These are phyloP conservation scores for Metarhizium rileyi DNA, from an alignment of 2,329 filamentous ascomycete genomes.

Conservation along the genomic window DNA sequence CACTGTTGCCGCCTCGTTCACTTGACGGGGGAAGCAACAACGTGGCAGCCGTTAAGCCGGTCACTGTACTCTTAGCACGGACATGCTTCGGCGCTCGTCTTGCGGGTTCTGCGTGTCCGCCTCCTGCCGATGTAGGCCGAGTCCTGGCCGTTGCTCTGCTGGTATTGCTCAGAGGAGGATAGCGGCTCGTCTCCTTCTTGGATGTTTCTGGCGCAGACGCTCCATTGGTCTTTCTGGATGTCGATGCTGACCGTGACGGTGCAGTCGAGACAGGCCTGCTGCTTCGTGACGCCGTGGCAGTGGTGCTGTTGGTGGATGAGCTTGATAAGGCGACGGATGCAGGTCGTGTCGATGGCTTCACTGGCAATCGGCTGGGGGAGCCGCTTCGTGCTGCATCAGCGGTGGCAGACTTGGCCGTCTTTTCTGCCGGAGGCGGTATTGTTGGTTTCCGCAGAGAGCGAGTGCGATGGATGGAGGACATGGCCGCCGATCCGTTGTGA, in stretches of 20 bases:
- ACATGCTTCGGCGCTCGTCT: conserved; percentile 16
- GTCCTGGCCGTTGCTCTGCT: conserved; percentile 16
- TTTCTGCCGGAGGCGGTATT: conserved; percentile 7
- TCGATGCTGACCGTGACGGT: conserved; percentile 15
- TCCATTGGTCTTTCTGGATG: conserved; percentile 5
- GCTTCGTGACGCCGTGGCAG: conserved; percentile 1
- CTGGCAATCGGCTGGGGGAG: conserved; percentile 41
- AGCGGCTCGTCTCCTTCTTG: conserved; percentile 17
- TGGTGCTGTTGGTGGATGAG: conserved; percentile 9
- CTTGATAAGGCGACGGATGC: conserved; percentile 16
- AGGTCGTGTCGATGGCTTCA: conserved; percentile 32
- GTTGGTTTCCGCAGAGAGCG: conserved; percentile 31
- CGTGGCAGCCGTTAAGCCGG: conserved; percentile 16
- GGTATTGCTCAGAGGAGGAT: conserved; percentile 25
- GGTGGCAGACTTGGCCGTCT: conserved; percentile 1
- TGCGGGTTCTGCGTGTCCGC: conserved; percentile 11
- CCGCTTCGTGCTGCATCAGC: conserved; percentile 21
- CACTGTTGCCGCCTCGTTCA: conserved; percentile 6
- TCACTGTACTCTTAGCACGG: conserved; percentile 24
- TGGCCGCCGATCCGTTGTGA: not conserved
- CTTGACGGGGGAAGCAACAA: conserved; percentile 21
- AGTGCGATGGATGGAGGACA: conserved; percentile 8
- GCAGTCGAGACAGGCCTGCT: conserved; percentile 8
- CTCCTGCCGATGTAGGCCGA: conserved; percentile 21
- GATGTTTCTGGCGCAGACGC: conserved; percentile 4